These are phyloP conservation scores for Kwoniella sp. DNA, from an alignment of 768 basidiomycete species.

Conservation along the genomic window DNA sequence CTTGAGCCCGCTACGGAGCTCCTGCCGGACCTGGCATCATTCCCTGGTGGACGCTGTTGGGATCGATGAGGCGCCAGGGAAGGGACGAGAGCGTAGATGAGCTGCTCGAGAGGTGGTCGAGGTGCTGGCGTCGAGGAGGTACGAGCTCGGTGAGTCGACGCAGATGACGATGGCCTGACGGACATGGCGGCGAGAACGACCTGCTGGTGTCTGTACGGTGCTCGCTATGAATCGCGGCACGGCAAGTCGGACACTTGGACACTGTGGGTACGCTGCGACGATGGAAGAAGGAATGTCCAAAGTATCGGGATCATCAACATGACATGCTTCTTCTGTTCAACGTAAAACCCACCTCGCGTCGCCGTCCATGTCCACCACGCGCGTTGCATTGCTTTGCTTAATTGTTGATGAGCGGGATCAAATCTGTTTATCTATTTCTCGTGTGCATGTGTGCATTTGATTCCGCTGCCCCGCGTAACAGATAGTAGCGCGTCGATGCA, in stretches of 20 bases:
- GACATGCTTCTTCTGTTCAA: no score
- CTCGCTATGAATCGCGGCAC: background rate
- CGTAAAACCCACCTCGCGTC: background rate
- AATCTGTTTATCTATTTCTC: constrained; percentile 5
- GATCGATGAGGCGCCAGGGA: constrained; percentile 39
- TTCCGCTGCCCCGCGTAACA: no score
- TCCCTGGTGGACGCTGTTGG: background rate
- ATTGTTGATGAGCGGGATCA: constrained; percentile 9
- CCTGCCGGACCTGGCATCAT: constrained; percentile 18
- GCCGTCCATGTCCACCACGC: background rate
- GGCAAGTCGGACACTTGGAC: no score
- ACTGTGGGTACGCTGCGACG: no score
- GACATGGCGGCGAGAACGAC: constrained; percentile 3
- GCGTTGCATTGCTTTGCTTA: background rate
- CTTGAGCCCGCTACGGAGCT: constrained; percentile 29
- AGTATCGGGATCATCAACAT: no score
- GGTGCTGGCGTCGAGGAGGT: constrained; percentile 18
- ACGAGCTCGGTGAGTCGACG: constrained; percentile 24
- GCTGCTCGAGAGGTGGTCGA: constrained; percentile 42
- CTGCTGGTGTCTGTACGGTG: background rate
- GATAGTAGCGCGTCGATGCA: no score
- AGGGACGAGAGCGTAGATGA: constrained; percentile 42
- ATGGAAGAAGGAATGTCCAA: no score
- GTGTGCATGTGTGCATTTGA: background rate
- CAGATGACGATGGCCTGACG: constrained; percentile 21